Conservation (phyloP, 495 filamentous ascomycete genomes). For the Immersiella caudata region DNA sequence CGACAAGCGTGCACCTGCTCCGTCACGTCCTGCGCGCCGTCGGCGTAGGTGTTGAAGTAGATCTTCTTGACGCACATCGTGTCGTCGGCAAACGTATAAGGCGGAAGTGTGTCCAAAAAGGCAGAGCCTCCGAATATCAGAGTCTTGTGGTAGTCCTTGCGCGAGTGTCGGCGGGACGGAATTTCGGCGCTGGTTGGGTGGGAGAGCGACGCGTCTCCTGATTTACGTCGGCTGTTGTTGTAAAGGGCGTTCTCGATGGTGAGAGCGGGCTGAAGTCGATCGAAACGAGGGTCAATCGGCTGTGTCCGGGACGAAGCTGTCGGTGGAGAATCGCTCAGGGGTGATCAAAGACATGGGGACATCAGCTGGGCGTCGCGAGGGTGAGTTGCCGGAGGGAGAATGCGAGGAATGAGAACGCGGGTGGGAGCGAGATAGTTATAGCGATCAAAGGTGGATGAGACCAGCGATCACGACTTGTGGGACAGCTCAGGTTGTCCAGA, state of each 20-base stretch:
- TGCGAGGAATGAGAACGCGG: constrained; percentile 8
- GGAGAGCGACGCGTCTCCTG: constrained; percentile 23
- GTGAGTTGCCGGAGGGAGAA: neutral
- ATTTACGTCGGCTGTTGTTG: constrained; percentile 30
- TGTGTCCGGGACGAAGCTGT: constrained; percentile 46
- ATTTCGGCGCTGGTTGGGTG: constrained; percentile 5
- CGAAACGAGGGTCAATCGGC: constrained; percentile 41
- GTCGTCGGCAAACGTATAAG: constrained; percentile 32
- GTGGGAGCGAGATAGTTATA: constrained; percentile 20
- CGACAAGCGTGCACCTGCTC: constrained; percentile 36
- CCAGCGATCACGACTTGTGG: neutral
- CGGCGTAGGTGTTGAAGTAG: constrained; percentile 40
- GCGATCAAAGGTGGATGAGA: constrained; percentile 2
- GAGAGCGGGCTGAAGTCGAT: constrained; percentile 26
- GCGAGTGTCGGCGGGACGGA: constrained; percentile 9
- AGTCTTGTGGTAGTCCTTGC: constrained; percentile 20
- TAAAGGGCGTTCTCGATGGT: constrained; percentile 38
- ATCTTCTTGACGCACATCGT: constrained; percentile 50
- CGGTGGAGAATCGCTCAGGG: constrained; percentile 35
- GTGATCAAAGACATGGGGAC: constrained; percentile 50
- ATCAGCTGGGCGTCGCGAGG: constrained; percentile 25
- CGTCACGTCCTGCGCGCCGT: constrained; percentile 35
- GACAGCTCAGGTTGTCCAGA: neutral
- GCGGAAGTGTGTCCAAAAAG: constrained; percentile 28
- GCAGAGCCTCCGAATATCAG: constrained; percentile 24